Conservation (phyloP, 805 yeast species). For the Novakomyces olei region DNA sequence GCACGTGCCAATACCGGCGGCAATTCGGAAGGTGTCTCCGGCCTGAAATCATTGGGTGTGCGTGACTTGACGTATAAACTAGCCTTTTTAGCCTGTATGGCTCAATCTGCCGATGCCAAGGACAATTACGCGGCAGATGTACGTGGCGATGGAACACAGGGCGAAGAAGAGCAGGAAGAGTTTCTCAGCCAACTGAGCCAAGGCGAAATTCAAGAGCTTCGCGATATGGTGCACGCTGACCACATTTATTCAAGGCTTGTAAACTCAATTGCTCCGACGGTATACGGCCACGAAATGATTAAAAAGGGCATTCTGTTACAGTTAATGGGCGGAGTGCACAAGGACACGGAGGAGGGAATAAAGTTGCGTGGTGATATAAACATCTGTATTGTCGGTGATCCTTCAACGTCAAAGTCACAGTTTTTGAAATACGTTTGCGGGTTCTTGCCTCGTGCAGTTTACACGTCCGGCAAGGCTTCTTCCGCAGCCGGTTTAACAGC, state of each 20-base stretch:
- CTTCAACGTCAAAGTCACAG: constrained; percentile 91
- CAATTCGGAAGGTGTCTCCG: constrained; percentile 58
- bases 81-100: constrained; percentile 83
- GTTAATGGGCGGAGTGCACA: constrained; percentile 87
- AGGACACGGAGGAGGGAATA: constrained; percentile 79
- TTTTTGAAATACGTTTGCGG: constrained; percentile 80
- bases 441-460: constrained; percentile 82
- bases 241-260: constrained; percentile 69
- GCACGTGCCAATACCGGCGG: constrained; percentile 43
- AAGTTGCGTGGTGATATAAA: constrained; percentile 91
- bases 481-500: constrained; percentile 98
- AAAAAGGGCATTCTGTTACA: constrained; percentile 82
- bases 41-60: constrained; percentile 74
- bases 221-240: constrained; percentile 75
- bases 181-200: constrained; percentile 58
- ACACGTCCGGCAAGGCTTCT: constrained; percentile 95
- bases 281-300: constrained; percentile 83
- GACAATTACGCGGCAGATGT: constrained; percentile 17
- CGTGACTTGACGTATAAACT: constrained; percentile 81
- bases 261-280: constrained; percentile 81
- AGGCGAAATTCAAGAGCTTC: constrained; percentile 63
- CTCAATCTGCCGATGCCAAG: constrained; percentile 32
- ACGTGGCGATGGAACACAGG: constrained; percentile 24
- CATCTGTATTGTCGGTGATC: constrained; percentile 92
- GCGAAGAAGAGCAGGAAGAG: constrained; percentile 49